Evolutionary conservation across 768 basidiomycete species (phyloP).

Genomic region (Rhodotorula paludigena): DNA sequence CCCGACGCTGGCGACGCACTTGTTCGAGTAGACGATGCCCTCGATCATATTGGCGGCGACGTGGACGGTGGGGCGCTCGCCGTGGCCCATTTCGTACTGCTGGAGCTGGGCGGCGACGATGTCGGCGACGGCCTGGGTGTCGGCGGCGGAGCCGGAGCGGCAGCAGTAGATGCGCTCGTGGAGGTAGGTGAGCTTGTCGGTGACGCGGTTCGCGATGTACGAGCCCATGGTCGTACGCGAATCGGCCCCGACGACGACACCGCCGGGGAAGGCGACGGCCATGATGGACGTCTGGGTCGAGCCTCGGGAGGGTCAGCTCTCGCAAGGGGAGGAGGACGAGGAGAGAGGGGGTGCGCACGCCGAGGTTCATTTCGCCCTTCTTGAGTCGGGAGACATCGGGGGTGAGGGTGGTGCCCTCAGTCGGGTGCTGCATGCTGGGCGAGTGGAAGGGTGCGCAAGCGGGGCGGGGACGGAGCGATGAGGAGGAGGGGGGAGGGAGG

Average conservation of each 20-base stretch:
- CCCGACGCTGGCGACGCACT: conserved; percentile 53
- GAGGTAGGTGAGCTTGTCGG: conserved; percentile 78
- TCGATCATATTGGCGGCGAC: conserved; percentile 79
- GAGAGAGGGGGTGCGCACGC: conserved; percentile 6
- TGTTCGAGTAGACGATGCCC: conserved; percentile 84
- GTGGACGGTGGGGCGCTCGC: conserved; percentile 67
- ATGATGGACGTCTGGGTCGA: conserved; percentile 96
- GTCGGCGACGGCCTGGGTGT: conserved; percentile 95
- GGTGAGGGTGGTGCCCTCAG: not conserved
- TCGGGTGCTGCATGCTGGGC: not conserved
- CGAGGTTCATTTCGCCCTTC: conserved; percentile 68
- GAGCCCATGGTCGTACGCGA: conserved; percentile 93
- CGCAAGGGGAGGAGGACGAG: not conserved
- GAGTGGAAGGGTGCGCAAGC: not conserved
- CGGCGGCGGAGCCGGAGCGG: conserved; percentile 91
- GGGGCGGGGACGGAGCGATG: not conserved
- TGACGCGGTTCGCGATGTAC: conserved; percentile 97
- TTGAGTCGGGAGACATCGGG: conserved; percentile 78
- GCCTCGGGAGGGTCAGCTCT: not conserved
- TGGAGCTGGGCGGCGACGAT: conserved; percentile 46
- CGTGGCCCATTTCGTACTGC: conserved; percentile 47
- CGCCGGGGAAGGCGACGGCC: conserved; percentile 93
- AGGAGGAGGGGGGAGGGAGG: not conserved
- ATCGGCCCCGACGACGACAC: conserved; percentile 95
- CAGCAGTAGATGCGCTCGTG: conserved; percentile 99